Conservation (phyloP, 768 basidiomycete species). For the Russula dissimulans region DNA sequence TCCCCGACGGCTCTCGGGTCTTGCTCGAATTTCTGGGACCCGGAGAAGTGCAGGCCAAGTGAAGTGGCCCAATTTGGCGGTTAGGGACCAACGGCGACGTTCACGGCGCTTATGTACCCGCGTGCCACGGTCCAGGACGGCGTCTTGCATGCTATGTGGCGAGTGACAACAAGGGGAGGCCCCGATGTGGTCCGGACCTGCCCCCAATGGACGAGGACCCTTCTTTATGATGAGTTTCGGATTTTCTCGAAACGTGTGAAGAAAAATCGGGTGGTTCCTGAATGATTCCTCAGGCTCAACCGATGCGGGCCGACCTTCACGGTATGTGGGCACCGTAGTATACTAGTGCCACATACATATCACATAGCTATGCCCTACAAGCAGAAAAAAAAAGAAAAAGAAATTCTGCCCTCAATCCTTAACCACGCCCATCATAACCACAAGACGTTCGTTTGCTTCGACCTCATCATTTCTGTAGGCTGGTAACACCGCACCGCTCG, state of each 20-base stretch:
- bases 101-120: neutral
- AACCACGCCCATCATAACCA: neutral
- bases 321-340: no score
- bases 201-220: neutral
- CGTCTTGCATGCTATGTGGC: neutral
- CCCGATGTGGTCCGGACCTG: neutral
- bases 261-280: neutral
- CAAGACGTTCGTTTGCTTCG: neutral
- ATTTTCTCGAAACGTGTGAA: constrained; percentile 1
- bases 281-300: neutral
- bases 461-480: neutral
- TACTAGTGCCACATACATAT: no score
- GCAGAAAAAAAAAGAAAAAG: neutral
- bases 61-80: neutral
- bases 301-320: no score
- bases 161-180: neutral
- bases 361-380: no score
- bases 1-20: neutral
- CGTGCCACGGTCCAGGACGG: neutral
- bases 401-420: neutral
- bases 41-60: neutral
- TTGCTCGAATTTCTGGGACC: neutral
- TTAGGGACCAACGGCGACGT: neutral
- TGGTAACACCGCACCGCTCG: neutral
- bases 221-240: neutral